These are phyloP conservation scores for Urostyla sp. DNA, from an alignment of 73 alveolate genomes.

Conservation along the genomic window DNA sequence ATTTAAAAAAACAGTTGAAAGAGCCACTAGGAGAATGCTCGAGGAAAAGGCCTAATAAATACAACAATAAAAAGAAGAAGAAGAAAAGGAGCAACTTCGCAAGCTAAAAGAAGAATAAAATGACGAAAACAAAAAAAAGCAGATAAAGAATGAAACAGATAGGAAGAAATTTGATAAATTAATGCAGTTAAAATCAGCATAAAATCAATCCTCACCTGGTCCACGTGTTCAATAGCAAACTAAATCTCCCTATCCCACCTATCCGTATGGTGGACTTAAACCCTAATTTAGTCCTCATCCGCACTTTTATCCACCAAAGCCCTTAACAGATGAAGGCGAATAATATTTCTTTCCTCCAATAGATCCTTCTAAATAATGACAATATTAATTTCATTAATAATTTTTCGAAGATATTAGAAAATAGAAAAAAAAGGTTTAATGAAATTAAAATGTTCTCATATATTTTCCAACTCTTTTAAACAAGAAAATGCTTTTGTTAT, in stretches of 20 bases:
- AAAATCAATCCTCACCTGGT: neutral
- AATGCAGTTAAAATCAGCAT: neutral
- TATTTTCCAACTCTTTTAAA: conserved; percentile 13
- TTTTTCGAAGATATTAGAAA: neutral
- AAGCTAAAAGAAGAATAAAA: neutral
- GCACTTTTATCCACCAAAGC: conserved; percentile 10
- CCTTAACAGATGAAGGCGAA: conserved; percentile 6
- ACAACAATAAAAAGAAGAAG: too few species aligned
- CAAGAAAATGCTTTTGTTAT: neutral
- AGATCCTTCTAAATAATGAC: neutral
- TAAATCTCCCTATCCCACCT: neutral
- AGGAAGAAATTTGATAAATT: neutral
- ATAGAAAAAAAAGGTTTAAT: too few species aligned
- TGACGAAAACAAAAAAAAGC: neutral
- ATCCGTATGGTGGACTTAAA: neutral
- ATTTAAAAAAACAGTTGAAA: too few species aligned
- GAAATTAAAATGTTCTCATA: neutral
- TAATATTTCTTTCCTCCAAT: conserved; percentile 2
- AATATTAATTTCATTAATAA: neutral
- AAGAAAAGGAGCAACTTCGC: too few species aligned
- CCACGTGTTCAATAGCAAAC: neutral
- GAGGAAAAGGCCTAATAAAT: too few species aligned
- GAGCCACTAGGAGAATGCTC: too few species aligned
- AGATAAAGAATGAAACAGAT: neutral
- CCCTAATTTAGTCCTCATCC: conserved; percentile 24